phyloP scores from a whole-genome alignment of 2,329 filamentous ascomycete genomes.

The Trichophyton benhamiae region DNA sequence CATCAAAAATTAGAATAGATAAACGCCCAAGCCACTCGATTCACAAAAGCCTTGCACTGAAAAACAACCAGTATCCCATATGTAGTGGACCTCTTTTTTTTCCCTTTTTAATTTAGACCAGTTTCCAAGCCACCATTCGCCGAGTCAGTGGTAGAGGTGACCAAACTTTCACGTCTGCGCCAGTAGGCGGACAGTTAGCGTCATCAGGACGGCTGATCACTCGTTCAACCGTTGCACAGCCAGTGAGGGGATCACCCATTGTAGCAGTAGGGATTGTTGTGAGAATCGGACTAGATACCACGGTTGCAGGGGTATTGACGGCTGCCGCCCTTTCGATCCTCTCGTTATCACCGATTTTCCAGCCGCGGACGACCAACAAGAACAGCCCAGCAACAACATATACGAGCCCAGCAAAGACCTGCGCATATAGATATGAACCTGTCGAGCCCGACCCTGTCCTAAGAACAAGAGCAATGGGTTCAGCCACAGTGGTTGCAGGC shows the following conservation, averaged over 20 bases:
- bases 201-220: background rate
- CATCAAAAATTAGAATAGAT: no score
- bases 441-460: slow-evolving; percentile 26
- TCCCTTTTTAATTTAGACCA: background rate
- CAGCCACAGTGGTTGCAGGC: slow-evolving; percentile 36
- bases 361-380: slow-evolving; percentile 30
- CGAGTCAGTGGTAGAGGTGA: slow-evolving; percentile 19
- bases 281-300: background rate
- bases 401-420: slow-evolving; percentile 49
- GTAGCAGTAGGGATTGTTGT: background rate
- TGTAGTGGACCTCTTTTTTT: background rate
- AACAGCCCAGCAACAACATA: slow-evolving; percentile 45
- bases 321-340: slow-evolving; percentile 13
- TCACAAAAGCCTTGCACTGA: background rate
- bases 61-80: background rate
- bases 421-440: slow-evolving; percentile 28
- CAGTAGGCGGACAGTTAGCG: background rate
- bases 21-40: background rate
- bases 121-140: slow-evolving; percentile 19
- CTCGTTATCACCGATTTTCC: slow-evolving; percentile 27
- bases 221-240: background rate
- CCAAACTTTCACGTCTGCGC: slow-evolving; percentile 15
- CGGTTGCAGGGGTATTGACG: background rate
- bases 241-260: background rate
- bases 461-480: slow-evolving; percentile 50